A percentile compares a stretch with the other conserved stretches of the same genome.
These are phyloP conservation scores for Solanum rostratum DNA, from an alignment of 257 asterid genomes.

Conservation along the genomic window DNA sequence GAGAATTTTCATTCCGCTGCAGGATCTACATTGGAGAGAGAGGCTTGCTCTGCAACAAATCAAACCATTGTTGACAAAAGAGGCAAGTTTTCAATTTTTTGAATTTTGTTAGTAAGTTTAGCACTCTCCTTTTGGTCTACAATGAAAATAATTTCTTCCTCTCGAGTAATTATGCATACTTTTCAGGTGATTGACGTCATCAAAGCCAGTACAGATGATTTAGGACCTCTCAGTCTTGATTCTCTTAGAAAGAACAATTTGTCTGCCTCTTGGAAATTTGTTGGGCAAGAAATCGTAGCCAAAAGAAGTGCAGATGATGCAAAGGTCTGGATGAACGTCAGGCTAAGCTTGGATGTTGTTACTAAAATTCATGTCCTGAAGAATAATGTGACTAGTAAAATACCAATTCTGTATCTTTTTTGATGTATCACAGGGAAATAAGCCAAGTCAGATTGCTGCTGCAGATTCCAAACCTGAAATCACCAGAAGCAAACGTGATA, in stretches of 20 bases:
- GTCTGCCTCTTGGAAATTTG: constrained; percentile 70
- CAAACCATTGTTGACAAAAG: constrained; percentile 49
- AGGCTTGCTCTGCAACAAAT: constrained; percentile 52
- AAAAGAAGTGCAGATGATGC: constrained; percentile 22
- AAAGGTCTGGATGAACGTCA: constrained; percentile 36
- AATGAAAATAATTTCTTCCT: background rate
- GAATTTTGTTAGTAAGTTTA: background rate
- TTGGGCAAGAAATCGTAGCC: constrained; percentile 23
- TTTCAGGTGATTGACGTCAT: constrained; percentile 70
- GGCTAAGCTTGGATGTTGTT: background rate
- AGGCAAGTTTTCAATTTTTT: constrained; percentile 27
- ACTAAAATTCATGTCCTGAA: background rate
- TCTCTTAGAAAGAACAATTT: constrained; percentile 50
- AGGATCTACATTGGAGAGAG: constrained; percentile 71
- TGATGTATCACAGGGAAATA: constrained; percentile 4
- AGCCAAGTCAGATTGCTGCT: constrained; percentile 29
- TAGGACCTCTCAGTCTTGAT: constrained; percentile 66
- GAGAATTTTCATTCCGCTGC: constrained; percentile 1
- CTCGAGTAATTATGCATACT: background rate
- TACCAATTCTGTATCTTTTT: constrained; percentile 10
- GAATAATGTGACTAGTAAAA: background rate
- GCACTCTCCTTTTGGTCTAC: background rate
- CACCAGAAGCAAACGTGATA: constrained; percentile 29
- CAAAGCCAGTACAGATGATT: constrained; percentile 50
- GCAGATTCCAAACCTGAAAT: constrained; percentile 33